Conservation (phyloP, 2,329 filamentous ascomycete genomes). For the Fonsecaea erecta region DNA sequence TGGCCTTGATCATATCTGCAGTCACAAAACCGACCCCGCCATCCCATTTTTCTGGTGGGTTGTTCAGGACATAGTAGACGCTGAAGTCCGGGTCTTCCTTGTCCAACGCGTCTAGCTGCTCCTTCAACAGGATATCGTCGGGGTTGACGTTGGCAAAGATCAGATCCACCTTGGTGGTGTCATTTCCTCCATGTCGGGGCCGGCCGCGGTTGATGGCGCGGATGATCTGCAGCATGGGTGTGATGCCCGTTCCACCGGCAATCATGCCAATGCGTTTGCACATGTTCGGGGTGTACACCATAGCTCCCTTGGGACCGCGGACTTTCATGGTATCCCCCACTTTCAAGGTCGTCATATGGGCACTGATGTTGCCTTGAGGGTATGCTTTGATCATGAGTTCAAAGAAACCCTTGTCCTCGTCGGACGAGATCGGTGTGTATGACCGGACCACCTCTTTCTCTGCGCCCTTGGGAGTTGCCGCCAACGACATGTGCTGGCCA, state of each 20-base stretch:
- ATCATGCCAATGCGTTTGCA: conserved; percentile 97
- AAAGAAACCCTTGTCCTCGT: conserved; percentile 87
- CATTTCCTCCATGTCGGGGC: conserved; percentile 66
- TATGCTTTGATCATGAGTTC: conserved; percentile 98
- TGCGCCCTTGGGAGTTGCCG: conserved; percentile 75
- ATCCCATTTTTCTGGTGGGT: conserved; percentile 87
- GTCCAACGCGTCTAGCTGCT: conserved; percentile 82
- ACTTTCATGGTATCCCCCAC: conserved; percentile 89
- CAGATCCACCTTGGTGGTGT: conserved; percentile 87
- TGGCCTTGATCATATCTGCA: conserved; percentile 83
- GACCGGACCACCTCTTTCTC: conserved; percentile 85
- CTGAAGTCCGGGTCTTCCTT: conserved; percentile 80
- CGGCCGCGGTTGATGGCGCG: conserved; percentile 85
- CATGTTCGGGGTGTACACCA: conserved; percentile 98
- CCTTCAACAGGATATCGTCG: conserved; percentile 90
- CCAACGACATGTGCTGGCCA: conserved; percentile 98
- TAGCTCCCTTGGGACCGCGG: conserved; percentile 92
- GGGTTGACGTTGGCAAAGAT: conserved; percentile 96
- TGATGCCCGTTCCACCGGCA: conserved; percentile 95
- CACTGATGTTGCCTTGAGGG: conserved; percentile 95
- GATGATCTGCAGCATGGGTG: conserved; percentile 96
- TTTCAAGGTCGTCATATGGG: conserved; percentile 80
- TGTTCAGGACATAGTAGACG: conserved; percentile 95
- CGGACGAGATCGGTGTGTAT: conserved; percentile 89
- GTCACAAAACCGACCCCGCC: conserved; percentile 96